phyloP scores from a whole-genome alignment of 805 yeast species.

The Pichia scutulata region DNA sequence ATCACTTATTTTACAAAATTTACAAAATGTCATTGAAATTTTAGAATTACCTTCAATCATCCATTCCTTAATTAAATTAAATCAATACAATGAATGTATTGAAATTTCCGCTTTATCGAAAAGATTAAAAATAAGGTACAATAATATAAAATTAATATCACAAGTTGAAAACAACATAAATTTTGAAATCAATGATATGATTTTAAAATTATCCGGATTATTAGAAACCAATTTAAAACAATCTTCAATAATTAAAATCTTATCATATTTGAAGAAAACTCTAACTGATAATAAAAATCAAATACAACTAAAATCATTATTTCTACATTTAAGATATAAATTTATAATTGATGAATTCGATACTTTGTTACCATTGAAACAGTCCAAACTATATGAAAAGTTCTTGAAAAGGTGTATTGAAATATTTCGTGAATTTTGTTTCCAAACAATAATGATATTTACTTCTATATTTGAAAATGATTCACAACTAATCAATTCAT shows the following conservation, averaged over 20 bases:
- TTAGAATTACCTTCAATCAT: slow-evolving; percentile 80
- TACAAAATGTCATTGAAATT: slow-evolving; percentile 68
- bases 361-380: slow-evolving; percentile 47
- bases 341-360: slow-evolving; percentile 58
- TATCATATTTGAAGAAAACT: slow-evolving; percentile 44
- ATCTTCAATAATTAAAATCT: slow-evolving; percentile 68
- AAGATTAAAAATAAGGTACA: slow-evolving; percentile 62
- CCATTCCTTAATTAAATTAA: slow-evolving; percentile 74
- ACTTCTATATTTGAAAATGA: slow-evolving; percentile 46
- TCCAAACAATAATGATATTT: slow-evolving; percentile 61
- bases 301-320: slow-evolving; percentile 44
- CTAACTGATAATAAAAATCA: slow-evolving; percentile 11
- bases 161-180: slow-evolving; percentile 45
- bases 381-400: slow-evolving; percentile 44
- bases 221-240: slow-evolving; percentile 72
- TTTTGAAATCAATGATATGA: slow-evolving; percentile 51
- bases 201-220: slow-evolving; percentile 57
- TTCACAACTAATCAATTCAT: slow-evolving; percentile 29
- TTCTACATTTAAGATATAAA: slow-evolving; percentile 58
- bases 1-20: slow-evolving; percentile 44
- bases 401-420: slow-evolving; percentile 77
- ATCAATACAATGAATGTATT: slow-evolving; percentile 83
- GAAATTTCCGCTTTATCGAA: slow-evolving; percentile 72
- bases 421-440: slow-evolving; percentile 74
- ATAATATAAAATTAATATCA: slow-evolving; percentile 45